Evolutionary conservation across 2,329 filamentous ascomycete genomes (phyloP).

Genomic region (Ophiostoma sp.): DNA sequence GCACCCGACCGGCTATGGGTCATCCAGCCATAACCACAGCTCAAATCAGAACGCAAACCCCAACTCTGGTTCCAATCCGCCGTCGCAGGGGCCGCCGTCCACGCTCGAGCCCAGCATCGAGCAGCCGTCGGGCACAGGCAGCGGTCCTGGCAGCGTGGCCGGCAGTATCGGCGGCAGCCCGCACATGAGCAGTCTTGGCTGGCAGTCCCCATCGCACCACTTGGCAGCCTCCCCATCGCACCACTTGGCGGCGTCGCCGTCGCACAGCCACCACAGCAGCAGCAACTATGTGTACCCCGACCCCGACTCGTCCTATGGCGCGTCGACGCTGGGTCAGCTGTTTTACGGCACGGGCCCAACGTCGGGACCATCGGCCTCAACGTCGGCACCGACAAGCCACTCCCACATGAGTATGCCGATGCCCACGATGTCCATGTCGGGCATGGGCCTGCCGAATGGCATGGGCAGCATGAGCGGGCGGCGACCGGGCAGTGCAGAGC

Average conservation of each 20-base stretch:
- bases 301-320: conserved; percentile 61
- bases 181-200: conserved; percentile 74
- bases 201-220: conserved; percentile 78
- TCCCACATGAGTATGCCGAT: neutral
- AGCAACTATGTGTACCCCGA: conserved; percentile 70
- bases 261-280: conserved; percentile 19
- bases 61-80: neutral
- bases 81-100: conserved; percentile 52
- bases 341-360: conserved; percentile 59
- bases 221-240: conserved; percentile 32
- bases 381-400: conserved; percentile 10
- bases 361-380: neutral
- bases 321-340: conserved; percentile 58
- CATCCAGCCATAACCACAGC: conserved; percentile 31
- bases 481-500: conserved; percentile 69
- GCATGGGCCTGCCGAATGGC: conserved; percentile 11
- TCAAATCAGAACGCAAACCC: neutral
- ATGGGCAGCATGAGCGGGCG: conserved; percentile 48
- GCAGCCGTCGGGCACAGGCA: conserved; percentile 50
- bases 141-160: conserved; percentile 50
- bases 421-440: neutral
- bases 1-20: conserved; percentile 76
- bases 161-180: conserved; percentile 75
- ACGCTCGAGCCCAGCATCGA: conserved; percentile 82
- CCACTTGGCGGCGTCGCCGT: conserved; percentile 18